Conservation (phyloP, 257 asterid species). For the Przewalskia tangutica region DNA sequence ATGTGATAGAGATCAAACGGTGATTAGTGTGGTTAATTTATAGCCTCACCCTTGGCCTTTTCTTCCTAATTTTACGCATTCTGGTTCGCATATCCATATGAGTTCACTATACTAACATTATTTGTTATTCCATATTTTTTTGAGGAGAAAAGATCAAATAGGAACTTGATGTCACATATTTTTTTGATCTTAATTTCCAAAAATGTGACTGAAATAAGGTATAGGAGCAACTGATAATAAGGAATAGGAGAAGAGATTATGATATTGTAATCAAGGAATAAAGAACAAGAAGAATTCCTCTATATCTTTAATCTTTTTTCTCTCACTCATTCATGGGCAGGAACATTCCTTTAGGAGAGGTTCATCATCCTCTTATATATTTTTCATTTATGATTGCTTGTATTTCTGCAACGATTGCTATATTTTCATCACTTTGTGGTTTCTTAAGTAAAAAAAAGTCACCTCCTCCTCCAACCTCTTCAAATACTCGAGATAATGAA, state of each 20-base stretch:
- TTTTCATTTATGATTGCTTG: conserved; percentile 19
- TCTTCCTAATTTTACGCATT: neutral
- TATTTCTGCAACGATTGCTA: conserved; percentile 17
- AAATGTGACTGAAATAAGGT: neutral
- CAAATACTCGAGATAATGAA: neutral
- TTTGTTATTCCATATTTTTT: neutral
- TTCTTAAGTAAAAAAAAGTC: conserved; percentile 21
- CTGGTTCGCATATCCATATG: neutral
- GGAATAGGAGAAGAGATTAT: neutral
- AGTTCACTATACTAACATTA: neutral
- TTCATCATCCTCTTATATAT: conserved; percentile 14
- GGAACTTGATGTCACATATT: neutral
- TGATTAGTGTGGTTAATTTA: neutral
- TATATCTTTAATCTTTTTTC: neutral
- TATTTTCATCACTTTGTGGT: conserved; percentile 57
- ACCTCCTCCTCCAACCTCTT: neutral
- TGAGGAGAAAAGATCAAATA: neutral
- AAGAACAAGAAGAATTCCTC: neutral
- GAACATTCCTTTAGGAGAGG: conserved; percentile 24
- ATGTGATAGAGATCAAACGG: neutral
- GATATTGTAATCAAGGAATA: neutral
- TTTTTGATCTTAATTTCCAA: neutral
- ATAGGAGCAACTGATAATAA: neutral
- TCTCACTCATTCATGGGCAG: conserved; percentile 36
- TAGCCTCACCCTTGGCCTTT: neutral